Evolutionary conservation across 2,329 filamentous ascomycete genomes (phyloP).

Genomic region (Fusarium sp.): DNA sequence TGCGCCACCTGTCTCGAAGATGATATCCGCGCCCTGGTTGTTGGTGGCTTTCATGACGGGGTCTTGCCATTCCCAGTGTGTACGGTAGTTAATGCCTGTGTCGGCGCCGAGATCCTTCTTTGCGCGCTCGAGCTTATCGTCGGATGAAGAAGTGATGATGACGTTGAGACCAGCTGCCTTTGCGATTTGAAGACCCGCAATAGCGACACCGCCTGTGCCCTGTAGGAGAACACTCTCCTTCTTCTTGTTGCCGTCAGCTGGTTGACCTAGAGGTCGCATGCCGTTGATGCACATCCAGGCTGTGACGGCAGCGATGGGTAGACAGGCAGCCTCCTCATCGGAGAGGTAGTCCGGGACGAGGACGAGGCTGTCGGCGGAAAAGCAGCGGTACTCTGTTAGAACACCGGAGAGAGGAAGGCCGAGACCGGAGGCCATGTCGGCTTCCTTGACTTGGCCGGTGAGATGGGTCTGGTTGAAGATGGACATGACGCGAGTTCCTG

Average conservation of each 20-base stretch:
- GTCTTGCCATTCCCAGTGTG: constrained; percentile 62
- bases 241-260: constrained; percentile 42
- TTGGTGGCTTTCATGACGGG: constrained; percentile 59
- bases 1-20: constrained; percentile 66
- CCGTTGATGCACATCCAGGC: constrained; percentile 75
- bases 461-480: constrained; percentile 70
- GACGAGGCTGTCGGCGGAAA: constrained; percentile 66
- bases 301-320: constrained; percentile 71
- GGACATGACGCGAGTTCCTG: constrained; percentile 73
- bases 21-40: constrained; percentile 61
- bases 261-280: constrained; percentile 64
- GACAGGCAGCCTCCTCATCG: constrained; percentile 68
- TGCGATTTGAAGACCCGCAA: constrained; percentile 65
- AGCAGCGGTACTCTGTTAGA: constrained; percentile 69
- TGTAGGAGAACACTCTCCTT: constrained; percentile 59
- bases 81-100: constrained; percentile 65
- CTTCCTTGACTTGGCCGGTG: constrained; percentile 67
- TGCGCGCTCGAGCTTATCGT: constrained; percentile 61
- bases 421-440: constrained; percentile 66
- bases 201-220: constrained; percentile 65
- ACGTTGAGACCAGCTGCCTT: constrained; percentile 62
- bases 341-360: constrained; percentile 66
- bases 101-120: constrained; percentile 61
- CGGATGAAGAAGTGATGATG: constrained; percentile 66
- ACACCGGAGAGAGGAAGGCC: constrained; percentile 70